Evolutionary conservation across 2,329 filamentous ascomycete genomes (phyloP).

Genomic region (Cylindrodendrum hubeiense): DNA sequence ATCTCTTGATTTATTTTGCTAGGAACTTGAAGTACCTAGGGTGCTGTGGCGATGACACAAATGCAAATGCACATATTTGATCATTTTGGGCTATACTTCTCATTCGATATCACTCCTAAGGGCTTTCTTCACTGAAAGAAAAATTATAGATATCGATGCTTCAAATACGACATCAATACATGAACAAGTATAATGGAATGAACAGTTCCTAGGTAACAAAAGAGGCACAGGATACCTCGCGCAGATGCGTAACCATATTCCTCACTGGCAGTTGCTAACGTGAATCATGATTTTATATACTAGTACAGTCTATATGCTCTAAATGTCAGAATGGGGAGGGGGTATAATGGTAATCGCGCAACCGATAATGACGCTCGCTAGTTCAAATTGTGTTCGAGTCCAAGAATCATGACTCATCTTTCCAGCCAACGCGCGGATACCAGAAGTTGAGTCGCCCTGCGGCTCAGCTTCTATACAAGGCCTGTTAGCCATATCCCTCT

Average conservation of each 20-base stretch:
- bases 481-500: neutral
- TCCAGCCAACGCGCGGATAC: neutral
- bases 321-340: neutral
- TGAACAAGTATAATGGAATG: too few species aligned
- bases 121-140: too few species aligned
- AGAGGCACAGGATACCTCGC: neutral
- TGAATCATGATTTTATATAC: too few species aligned
- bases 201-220: neutral
- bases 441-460: too few species aligned
- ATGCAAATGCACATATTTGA: too few species aligned
- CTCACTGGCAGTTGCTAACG: neutral
- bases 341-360: neutral
- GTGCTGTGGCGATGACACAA: too few species aligned
- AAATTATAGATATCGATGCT: neutral
- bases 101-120: too few species aligned
- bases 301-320: neutral
- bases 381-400: neutral
- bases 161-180: neutral
- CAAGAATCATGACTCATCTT: neutral
- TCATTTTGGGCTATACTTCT: too few species aligned
- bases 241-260: neutral
- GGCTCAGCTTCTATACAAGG: neutral
- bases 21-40: too few species aligned
- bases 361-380: neutral
- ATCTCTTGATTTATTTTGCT: too few species aligned